These are phyloP conservation scores for Breynia disticha DNA, from an alignment of 441 rosid species.

Conservation along the genomic window DNA sequence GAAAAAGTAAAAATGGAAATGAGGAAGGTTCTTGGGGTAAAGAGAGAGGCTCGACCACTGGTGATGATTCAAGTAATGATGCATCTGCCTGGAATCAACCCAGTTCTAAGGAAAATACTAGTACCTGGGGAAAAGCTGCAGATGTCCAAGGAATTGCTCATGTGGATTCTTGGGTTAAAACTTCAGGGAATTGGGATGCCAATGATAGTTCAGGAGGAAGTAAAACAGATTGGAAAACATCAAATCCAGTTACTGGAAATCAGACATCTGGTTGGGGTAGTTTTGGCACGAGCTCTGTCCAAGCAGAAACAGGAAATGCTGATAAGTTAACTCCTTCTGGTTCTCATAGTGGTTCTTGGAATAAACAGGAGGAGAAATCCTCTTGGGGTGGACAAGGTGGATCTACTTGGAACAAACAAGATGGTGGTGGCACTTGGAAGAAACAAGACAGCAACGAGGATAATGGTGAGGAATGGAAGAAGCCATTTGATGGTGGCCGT, in stretches of 20 bases:
- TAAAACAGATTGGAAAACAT: constrained; percentile 18
- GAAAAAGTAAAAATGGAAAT: constrained; percentile 18
- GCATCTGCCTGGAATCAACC: constrained; percentile 10
- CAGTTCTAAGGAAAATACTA: constrained; percentile 9
- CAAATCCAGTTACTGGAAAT: constrained; percentile 8
- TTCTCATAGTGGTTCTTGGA: constrained; percentile 20
- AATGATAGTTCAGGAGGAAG: constrained; percentile 19
- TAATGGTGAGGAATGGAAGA: constrained; percentile 17
- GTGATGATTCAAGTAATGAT: constrained; percentile 7
- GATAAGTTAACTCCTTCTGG: constrained; percentile 17
- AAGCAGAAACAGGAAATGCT: constrained; percentile 15
- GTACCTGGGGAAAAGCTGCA: constrained; percentile 16
- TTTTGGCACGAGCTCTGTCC: constrained; percentile 11
- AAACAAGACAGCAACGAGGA: constrained; percentile 9
- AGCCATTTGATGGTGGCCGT: constrained; percentile 27
- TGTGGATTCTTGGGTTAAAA: constrained; percentile 37
- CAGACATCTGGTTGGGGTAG: constrained; percentile 17
- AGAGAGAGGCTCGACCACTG: constrained; percentile 8
- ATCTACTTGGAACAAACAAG: constrained; percentile 16
- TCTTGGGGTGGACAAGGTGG: constrained; percentile 20
- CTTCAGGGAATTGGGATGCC: constrained; percentile 18
- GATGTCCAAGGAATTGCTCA: constrained; percentile 16
- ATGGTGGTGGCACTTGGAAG: constrained; percentile 17
- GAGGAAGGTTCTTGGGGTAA: constrained; percentile 18
- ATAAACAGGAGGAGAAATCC: constrained; percentile 24